Evolutionary conservation across 2,329 filamentous ascomycete species (phyloP).

Genomic region (Corinectria fuckeliana): DNA sequence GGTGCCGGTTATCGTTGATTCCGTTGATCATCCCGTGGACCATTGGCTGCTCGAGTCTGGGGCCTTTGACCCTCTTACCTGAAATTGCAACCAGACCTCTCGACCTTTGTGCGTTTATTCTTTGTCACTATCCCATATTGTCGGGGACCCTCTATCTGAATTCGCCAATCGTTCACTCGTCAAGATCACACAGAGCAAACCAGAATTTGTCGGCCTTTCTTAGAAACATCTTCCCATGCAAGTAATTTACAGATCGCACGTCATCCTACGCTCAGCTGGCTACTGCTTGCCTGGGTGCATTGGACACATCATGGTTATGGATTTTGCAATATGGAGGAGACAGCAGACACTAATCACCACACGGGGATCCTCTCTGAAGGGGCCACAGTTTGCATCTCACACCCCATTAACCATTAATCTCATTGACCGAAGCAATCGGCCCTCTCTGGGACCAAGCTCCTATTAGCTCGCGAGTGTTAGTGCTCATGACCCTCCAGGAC

Average conservation of each 20-base stretch:
- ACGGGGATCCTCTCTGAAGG: constrained; percentile 18
- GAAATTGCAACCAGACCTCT: constrained; percentile 5
- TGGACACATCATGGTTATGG: constrained; percentile 68
- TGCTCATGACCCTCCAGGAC: constrained; percentile 26
- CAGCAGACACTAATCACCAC: constrained; percentile 40
- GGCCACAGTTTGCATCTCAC: constrained; percentile 35
- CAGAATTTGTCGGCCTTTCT: constrained; percentile 55
- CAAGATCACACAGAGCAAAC: constrained; percentile 46
- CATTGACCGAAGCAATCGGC: constrained; percentile 14
- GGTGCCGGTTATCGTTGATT: constrained; percentile 62
- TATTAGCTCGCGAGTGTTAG: constrained; percentile 31
- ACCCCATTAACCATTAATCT: constrained; percentile 28
- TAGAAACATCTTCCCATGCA: constrained; percentile 58
- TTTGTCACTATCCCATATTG: constrained; percentile 33
- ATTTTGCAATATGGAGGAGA: constrained; percentile 60
- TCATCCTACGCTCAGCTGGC: constrained; percentile 63
- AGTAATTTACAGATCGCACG: constrained; percentile 61
- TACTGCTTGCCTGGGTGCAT: constrained; percentile 59
- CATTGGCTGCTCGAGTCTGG: neutral
- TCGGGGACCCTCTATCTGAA: constrained; percentile 38
- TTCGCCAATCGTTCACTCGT: constrained; percentile 41
- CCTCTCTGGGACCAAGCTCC: constrained; percentile 25
- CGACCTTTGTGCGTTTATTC: constrained; percentile 30
- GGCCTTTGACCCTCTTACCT: neutral
- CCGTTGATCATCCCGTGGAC: neutral